Base-by-base conservation (phyloP, 495 filamentous ascomycete species). In the Penicillium waksmanii region DNA sequence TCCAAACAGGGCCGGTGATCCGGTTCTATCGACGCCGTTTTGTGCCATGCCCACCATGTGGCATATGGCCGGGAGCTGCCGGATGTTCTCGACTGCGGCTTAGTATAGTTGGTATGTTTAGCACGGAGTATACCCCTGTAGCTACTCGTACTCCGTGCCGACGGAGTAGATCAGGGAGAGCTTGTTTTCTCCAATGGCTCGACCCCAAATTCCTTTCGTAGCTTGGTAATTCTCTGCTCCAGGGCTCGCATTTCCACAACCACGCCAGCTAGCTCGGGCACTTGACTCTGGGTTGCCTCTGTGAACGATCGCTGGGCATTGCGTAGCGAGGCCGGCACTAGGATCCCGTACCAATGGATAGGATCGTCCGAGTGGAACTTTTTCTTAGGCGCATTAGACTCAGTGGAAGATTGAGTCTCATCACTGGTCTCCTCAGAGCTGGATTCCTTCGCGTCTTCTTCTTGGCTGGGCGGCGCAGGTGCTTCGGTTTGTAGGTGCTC, bases 341-440 rank as follows among this genome's bases (percentile, higher is more conserved):
- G 72, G 36, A 91, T 80, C 5, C 89, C 89, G 68, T 88, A 91
- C 87, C 87, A 90, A 35, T 79, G 72, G 44, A 91, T 77, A 5
- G 89, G 88, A 65, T 91, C 82, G 38, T 66, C 65, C 19, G 76
- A 74, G 25, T 66, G 70, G 31, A 68, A 65, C 38, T 66, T 72
- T 46, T 68, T 68, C 19, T 57, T 61, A 19, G 18, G 11, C n/a
- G 35, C 8, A 31, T 68, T 62, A 5, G 67, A 49, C 35, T 57
- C 57, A 35, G 51, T 21, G 25, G 43, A 27, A 10, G 46, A 15
- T 44, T 44, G 5, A 18, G 42, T 44, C n/a, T 44, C 42, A 19
- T 44, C 42, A 19, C 17, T 17, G 17, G 4, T 19, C 42, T 44
- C 42, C n/a, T 44, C 42, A 44, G 42, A 9, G 21, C 9, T 13